These are phyloP conservation scores for Metschnikowia noctiluminum DNA, from an alignment of 805 yeast species.

Conservation along the genomic window DNA sequence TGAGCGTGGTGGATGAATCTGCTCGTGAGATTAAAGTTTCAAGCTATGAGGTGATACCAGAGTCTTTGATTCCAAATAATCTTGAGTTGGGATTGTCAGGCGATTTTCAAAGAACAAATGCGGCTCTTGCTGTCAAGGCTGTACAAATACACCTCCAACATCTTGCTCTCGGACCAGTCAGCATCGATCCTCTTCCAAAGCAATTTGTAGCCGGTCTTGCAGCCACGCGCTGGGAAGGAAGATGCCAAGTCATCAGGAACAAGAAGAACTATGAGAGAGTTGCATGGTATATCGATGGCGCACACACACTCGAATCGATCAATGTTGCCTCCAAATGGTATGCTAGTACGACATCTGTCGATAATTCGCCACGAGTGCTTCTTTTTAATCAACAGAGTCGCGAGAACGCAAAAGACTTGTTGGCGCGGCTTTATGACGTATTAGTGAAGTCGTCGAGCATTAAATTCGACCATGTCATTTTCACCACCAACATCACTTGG, in stretches of 20 bases:
- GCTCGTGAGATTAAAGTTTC: slow-evolving; percentile 59
- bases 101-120: slow-evolving; percentile 79
- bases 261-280: slow-evolving; percentile 39
- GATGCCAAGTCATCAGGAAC: slow-evolving; percentile 72
- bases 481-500: slow-evolving; percentile 93
- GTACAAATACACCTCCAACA: slow-evolving; percentile 56
- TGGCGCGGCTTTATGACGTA: slow-evolving; percentile 47
- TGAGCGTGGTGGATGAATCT: slow-evolving; percentile 56
- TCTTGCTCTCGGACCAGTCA: slow-evolving; percentile 38
- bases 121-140: slow-evolving; percentile 78
- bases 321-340: slow-evolving; percentile 85
- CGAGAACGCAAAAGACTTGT: slow-evolving; percentile 64
- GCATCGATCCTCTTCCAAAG: slow-evolving; percentile 39
- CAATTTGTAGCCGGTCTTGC: slow-evolving; percentile 58
- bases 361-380: slow-evolving; percentile 44
- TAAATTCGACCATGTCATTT: slow-evolving; percentile 71
- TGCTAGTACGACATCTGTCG: slow-evolving; percentile 19
- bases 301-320: slow-evolving; percentile 89
- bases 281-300: slow-evolving; percentile 92
- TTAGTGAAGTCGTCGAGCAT: slow-evolving; percentile 37
- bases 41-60: slow-evolving; percentile 49
- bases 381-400: slow-evolving; percentile 94
- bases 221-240: slow-evolving; percentile 85
- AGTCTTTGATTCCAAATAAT: slow-evolving; percentile 37
- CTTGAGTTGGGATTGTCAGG: slow-evolving; percentile 73